A percentile compares a stretch with the other conserved stretches of the same genome.
Evolutionary conservation across 2,329 filamentous ascomycete genomes (phyloP).

Genomic region (Amauroascus verrucosus): DNA sequence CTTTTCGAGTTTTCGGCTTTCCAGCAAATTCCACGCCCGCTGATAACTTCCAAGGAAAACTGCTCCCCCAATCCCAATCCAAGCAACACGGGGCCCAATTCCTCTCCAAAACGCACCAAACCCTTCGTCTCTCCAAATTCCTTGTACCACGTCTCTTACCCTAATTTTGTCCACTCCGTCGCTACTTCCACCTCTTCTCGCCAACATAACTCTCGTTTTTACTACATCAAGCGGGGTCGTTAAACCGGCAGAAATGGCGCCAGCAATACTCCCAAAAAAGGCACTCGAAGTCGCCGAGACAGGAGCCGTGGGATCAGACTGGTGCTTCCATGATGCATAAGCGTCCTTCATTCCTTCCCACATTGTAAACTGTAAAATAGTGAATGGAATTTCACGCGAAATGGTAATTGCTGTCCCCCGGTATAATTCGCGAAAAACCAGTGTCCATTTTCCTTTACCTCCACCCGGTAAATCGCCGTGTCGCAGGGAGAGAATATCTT

Average conservation of each 20-base stretch:
- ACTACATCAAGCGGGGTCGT: conserved; percentile 93
- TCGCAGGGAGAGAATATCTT: conserved; percentile 53
- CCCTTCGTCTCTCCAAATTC: conserved; percentile 48
- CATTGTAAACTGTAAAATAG: conserved; percentile 90
- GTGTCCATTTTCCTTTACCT: conserved; percentile 29
- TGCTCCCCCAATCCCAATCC: conserved; percentile 90
- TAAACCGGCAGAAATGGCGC: conserved; percentile 72
- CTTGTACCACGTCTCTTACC: conserved; percentile 46
- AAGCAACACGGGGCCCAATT: conserved; percentile 71
- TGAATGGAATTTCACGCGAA: conserved; percentile 93
- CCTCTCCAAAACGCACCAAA: conserved; percentile 39
- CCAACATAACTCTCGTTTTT: conserved; percentile 94
- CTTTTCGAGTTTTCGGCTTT: conserved; percentile 23
- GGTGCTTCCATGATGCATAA: conserved; percentile 31
- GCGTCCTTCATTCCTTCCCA: conserved; percentile 80
- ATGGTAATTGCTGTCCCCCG: conserved; percentile 87
- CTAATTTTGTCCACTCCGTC: conserved; percentile 24
- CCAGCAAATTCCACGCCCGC: conserved; percentile 68
- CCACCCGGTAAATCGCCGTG: conserved; percentile 21
- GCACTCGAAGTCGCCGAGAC: conserved; percentile 70
- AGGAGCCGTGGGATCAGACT: conserved; percentile 22
- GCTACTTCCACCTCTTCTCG: conserved; percentile 52
- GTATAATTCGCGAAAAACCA: conserved; percentile 77
- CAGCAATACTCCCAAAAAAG: conserved; percentile 71
- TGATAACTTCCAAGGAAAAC: conserved; percentile 94